Conservation (phyloP, 495 filamentous ascomycete species). For the Tuber brumale region DNA sequence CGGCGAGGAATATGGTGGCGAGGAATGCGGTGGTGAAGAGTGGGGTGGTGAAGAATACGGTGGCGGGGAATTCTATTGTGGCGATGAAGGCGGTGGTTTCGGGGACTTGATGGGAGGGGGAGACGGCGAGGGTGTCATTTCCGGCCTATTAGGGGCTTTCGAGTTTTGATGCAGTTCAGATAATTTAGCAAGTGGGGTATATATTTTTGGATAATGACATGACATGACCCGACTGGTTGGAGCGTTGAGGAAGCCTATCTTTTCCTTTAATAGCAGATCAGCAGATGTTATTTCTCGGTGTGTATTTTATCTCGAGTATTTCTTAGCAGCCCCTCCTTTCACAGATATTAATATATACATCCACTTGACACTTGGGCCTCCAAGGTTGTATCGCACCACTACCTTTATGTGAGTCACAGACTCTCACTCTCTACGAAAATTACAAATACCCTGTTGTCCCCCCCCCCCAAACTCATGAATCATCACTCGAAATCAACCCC, state of each 20-base stretch:
- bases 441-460: neutral
- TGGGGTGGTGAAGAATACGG: neutral
- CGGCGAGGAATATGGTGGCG: neutral
- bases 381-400: neutral
- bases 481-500: neutral
- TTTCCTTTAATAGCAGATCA: neutral
- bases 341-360: neutral
- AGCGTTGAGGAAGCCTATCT: neutral
- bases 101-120: neutral
- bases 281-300: neutral
- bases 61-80: constrained; percentile 4
- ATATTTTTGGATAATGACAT: neutral
- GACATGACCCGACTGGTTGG: neutral
- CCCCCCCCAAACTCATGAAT: neutral
- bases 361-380: neutral
- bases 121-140: neutral
- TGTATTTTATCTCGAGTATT: neutral
- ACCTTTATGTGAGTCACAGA: neutral
- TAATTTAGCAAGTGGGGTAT: neutral
- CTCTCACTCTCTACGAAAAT: neutral
- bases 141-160: neutral
- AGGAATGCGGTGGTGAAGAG: constrained; percentile 14
- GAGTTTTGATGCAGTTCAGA: neutral
- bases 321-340: neutral
- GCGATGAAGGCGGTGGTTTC: constrained; percentile 14